These are phyloP conservation scores for Rhodotorula mucilaginosa DNA, from an alignment of 1,284 basidiomycete genomes.

Conservation along the genomic window DNA sequence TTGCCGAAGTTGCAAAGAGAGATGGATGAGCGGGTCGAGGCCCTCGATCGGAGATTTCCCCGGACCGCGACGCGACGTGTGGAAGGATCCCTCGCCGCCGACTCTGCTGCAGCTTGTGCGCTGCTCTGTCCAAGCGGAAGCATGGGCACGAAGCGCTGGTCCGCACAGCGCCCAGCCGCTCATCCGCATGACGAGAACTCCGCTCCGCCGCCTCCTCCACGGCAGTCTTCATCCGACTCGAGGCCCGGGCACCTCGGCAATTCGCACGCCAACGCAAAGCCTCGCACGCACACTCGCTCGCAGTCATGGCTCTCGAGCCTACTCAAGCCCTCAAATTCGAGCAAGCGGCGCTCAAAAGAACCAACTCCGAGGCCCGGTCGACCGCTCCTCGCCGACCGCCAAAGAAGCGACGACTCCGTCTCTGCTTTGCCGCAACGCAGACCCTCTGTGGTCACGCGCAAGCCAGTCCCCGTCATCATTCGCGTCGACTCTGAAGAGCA, in stretches of 20 bases:
- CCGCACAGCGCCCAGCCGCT: neutral
- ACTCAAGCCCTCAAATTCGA: neutral
- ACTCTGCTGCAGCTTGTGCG: neutral
- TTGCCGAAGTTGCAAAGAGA: neutral
- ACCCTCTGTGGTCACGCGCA: neutral
- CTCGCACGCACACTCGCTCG: neutral
- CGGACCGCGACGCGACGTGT: neutral
- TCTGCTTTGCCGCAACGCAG: neutral
- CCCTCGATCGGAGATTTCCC: no score
- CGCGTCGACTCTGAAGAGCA: neutral
- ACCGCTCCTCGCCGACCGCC: neutral
- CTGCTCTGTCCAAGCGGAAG: neutral
- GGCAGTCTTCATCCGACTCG: neutral
- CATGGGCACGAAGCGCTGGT: conserved; percentile 1
- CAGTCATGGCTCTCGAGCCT: neutral
- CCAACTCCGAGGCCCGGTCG: neutral
- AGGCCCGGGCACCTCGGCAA: neutral
- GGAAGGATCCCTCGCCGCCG: neutral
- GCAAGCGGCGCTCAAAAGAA: neutral
- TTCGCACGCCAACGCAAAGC: neutral
- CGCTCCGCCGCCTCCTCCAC: neutral
- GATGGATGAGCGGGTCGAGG: neutral
- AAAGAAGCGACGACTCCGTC: neutral
- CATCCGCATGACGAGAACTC: neutral
- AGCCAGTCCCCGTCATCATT: neutral